A percentile compares a stretch with the other conserved stretches of the same genome.
Evolutionary conservation across 129 eudicot genomes (phyloP).

Genomic region (Oenanthe sinensis): DNA sequence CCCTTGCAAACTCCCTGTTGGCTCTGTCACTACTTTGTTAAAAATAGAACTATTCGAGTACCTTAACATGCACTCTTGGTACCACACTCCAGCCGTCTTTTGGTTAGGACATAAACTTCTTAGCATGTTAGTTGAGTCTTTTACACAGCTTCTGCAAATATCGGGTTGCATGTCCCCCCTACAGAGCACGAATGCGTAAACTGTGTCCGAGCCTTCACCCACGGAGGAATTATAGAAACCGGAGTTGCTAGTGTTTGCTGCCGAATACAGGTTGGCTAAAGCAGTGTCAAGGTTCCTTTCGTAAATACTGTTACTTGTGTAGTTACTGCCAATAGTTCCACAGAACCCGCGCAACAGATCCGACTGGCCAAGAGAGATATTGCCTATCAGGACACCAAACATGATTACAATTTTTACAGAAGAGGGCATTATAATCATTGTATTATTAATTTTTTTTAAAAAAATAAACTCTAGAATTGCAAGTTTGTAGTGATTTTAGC

Average conservation of each 20-base stretch:
- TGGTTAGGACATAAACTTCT: slow-evolving; percentile 19
- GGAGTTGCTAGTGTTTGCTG: not conserved
- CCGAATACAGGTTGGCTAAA: not conserved
- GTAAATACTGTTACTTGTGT: not conserved
- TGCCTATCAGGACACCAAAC: not conserved
- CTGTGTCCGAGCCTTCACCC: slow-evolving; percentile 17
- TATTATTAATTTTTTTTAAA: no score
- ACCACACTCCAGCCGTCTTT: slow-evolving; percentile 26
- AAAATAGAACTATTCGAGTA: slow-evolving; percentile 25
- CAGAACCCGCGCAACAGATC: not conserved
- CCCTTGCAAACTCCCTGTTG: not conserved
- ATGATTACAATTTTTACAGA: not conserved
- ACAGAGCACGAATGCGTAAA: slow-evolving; percentile 29
- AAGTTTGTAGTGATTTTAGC: no score
- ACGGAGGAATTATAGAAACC: slow-evolving; percentile 24
- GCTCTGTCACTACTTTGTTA: not conserved
- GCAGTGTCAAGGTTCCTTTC: not conserved
- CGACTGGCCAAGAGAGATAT: not conserved
- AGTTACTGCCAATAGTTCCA: not conserved
- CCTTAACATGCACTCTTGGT: slow-evolving; percentile 23
- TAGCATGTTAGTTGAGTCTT: not conserved
- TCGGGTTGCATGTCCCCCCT: slow-evolving; percentile 24
- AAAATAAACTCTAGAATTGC: not conserved
- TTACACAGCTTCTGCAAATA: slow-evolving; percentile 24
- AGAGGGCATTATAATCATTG: no score